phyloP scores from a whole-genome alignment of 2,329 filamentous ascomycete genomes.

The Acrocalymma vagum region DNA sequence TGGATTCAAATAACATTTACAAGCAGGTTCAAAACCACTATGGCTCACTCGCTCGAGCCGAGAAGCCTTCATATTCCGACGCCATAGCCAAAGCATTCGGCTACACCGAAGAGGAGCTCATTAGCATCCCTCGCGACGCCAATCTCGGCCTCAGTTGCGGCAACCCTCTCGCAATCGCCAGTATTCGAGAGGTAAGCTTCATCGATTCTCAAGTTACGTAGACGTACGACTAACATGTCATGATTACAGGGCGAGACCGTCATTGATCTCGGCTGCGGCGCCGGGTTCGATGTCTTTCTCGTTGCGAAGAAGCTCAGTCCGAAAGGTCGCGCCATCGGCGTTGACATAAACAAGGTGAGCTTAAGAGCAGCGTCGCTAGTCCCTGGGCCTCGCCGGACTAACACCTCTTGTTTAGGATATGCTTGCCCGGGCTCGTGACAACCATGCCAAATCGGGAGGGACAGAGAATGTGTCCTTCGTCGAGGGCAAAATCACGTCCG shows the following conservation, averaged over 20 bases:
- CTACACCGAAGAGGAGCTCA: constrained; percentile 55
- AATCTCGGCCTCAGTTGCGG: constrained; percentile 65
- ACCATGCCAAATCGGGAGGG: constrained; percentile 53
- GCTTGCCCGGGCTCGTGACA: constrained; percentile 59
- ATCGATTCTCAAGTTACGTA: too few relatives aligned
- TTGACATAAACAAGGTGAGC: constrained; percentile 67
- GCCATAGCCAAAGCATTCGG: constrained; percentile 22
- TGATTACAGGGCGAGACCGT: constrained; percentile 67
- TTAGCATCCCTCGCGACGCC: constrained; percentile 54
- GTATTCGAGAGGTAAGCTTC: too few relatives aligned
- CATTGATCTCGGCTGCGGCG: constrained; percentile 66
- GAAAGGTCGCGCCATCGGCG: constrained; percentile 61
- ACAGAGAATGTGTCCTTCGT: constrained; percentile 66
- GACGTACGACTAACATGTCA: too few relatives aligned
- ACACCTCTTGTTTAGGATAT: constrained; percentile 56
- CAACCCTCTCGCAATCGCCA: too few relatives aligned
- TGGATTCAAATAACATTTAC: constrained; percentile 18
- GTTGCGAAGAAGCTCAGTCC: constrained; percentile 60
- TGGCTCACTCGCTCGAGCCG: constrained; percentile 14
- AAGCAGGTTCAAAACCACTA: constrained; percentile 18
- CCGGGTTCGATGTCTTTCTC: constrained; percentile 66
- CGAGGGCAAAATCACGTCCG: constrained; percentile 60
- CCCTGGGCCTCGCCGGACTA: constrained; percentile 7
- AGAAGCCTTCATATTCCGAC: background rate
- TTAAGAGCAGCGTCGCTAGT: background rate